A percentile compares a stretch with the other conserved stretches of the same genome.
Evolutionary conservation across 2,329 filamentous ascomycete genomes (phyloP).

Genomic region (Elsinoe ampelina): DNA sequence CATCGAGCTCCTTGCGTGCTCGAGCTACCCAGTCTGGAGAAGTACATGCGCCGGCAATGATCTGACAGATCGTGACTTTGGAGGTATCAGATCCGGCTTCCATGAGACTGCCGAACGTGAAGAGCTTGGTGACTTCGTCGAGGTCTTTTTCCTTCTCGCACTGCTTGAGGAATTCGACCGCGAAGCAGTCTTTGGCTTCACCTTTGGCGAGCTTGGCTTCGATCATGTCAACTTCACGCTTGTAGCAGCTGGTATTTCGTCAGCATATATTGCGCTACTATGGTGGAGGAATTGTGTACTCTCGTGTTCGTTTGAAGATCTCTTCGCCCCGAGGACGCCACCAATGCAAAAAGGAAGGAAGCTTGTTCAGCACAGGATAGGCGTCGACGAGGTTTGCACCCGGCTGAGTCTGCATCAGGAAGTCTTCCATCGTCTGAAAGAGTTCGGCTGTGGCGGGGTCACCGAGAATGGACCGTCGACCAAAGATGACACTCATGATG

Average conservation of each 20-base stretch:
- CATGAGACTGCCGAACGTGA: conserved; percentile 12
- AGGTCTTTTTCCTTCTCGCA: conserved; percentile 27
- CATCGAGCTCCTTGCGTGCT: conserved; percentile 27
- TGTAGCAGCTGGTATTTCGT: conserved; percentile 15
- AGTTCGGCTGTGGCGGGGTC: conserved; percentile 20
- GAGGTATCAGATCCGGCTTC: conserved; percentile 22
- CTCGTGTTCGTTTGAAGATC: conserved; percentile 4
- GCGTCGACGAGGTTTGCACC: conserved; percentile 16
- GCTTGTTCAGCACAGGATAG: conserved; percentile 19
- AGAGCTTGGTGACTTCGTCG: conserved; percentile 14
- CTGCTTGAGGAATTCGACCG: conserved; percentile 29
- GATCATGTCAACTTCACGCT: conserved; percentile 6
- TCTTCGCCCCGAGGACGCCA: conserved; percentile 5
- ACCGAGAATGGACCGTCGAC: conserved; percentile 21
- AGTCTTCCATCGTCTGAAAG: conserved; percentile 10
- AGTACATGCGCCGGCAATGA: conserved; percentile 25
- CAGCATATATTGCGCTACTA: conserved; percentile 11
- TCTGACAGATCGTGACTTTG: conserved; percentile 24
- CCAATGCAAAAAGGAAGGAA: conserved; percentile 11
- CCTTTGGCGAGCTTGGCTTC: conserved; percentile 25
- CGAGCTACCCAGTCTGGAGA: conserved; percentile 24
- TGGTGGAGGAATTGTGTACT: neutral
- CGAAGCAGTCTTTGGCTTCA: conserved; percentile 31
- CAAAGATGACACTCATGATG: conserved; percentile 33
- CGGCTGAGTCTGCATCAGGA: conserved; percentile 14